Conservation (phyloP, 73 alveolate species). For the Breviolum minutum region DNA sequence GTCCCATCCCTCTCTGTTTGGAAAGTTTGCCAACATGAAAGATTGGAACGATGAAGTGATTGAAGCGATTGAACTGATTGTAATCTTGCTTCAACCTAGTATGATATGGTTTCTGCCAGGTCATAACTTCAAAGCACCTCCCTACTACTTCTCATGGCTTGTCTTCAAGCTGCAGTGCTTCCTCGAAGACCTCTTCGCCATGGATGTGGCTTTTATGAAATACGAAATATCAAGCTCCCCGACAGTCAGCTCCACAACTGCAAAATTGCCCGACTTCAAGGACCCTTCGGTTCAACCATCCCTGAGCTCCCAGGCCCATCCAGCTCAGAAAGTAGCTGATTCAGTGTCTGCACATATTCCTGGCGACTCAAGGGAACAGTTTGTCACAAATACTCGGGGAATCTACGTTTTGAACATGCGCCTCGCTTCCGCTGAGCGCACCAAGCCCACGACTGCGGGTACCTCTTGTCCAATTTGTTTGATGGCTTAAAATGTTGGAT, state of each 20-base stretch:
- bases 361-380: not conserved
- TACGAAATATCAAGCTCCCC: not conserved
- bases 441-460: conserved; percentile 83
- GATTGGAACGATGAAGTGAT: too few relatives aligned
- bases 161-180: too few relatives aligned
- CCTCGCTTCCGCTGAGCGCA: conserved; percentile 73
- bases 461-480: not conserved
- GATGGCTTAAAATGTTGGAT: too few relatives aligned
- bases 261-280: too few relatives aligned
- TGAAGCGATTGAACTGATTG: too few relatives aligned
- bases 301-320: conserved; percentile 46
- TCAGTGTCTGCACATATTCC: conserved; percentile 92
- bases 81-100: too few relatives aligned
- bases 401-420: not conserved
- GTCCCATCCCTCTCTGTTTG: not conserved
- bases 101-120: too few relatives aligned
- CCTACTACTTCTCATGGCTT: too few relatives aligned
- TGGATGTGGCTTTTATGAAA: too few relatives aligned
- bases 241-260: too few relatives aligned
- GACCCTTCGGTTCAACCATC: not conserved
- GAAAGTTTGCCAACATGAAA: not conserved
- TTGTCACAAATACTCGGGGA: not conserved
- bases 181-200: too few relatives aligned
- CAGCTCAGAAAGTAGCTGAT: conserved; percentile 69
- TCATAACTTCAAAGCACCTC: too few relatives aligned